phyloP scores from a whole-genome alignment of 23 red algal species.

The Chondrus crispus region DNA sequence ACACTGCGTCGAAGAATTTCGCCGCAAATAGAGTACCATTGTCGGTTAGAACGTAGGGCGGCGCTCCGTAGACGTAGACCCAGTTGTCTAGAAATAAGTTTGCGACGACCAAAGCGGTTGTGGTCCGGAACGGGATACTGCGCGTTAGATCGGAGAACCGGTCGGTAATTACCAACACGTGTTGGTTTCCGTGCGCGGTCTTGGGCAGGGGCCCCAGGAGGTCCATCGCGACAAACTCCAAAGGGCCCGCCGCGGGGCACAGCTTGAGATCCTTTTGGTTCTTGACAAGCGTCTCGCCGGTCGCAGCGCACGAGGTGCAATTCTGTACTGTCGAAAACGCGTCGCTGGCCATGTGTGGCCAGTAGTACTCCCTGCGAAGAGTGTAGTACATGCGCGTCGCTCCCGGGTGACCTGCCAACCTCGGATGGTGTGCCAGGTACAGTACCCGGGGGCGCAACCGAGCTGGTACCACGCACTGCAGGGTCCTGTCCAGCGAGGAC shows the following conservation, averaged over 20 bases:
- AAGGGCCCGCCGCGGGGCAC: slow-evolving; percentile 2
- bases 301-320: not conserved
- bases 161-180: slow-evolving; percentile 50
- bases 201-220: slow-evolving; percentile 9
- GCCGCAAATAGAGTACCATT: slow-evolving; percentile 16
- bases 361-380: too few relatives aligned
- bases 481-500: too few relatives aligned
- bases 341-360: too few relatives aligned
- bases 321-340: too few relatives aligned
- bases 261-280: not conserved
- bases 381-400: too few relatives aligned
- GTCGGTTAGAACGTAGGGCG: slow-evolving; percentile 2
- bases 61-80: not conserved
- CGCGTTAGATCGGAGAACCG: slow-evolving; percentile 7
- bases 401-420: too few relatives aligned
- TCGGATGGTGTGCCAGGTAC: too few relatives aligned
- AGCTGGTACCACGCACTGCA: too few relatives aligned
- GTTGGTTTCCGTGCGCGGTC: not conserved
- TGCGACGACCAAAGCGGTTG: not conserved
- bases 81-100: slow-evolving; percentile 5
- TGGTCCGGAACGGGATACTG: not conserved
- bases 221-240: slow-evolving; percentile 24
- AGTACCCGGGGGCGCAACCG: too few relatives aligned
- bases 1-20: slow-evolving; percentile 10
- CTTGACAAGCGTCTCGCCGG: not conserved